Conservation (phyloP, 768 basidiomycete species). For the Obba rivulosa region DNA sequence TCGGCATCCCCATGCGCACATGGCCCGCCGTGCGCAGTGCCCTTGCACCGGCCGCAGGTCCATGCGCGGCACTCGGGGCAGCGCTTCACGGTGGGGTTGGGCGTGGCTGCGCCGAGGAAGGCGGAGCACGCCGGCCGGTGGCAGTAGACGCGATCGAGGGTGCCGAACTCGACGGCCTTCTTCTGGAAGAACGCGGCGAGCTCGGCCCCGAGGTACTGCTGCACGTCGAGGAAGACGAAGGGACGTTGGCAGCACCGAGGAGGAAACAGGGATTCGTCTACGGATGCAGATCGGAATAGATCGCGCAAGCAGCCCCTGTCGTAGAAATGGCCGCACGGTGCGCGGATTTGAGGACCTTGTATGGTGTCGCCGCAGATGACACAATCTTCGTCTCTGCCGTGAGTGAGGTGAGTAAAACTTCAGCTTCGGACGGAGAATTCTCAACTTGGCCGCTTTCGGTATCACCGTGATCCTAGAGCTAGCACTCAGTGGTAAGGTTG, state of each 20-base stretch:
- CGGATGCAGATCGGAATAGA: slow-evolving; percentile 19
- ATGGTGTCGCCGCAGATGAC: slow-evolving; percentile 15
- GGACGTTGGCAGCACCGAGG: slow-evolving; percentile 23
- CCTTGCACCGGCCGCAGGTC: slow-evolving; percentile 48
- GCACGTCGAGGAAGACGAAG: slow-evolving; percentile 16
- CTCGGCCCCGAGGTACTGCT: slow-evolving; percentile 8
- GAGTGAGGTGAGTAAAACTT: neutral
- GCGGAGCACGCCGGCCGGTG: slow-evolving; percentile 43
- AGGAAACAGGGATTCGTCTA: slow-evolving; percentile 26
- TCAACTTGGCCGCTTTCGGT: neutral
- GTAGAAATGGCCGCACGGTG: slow-evolving; percentile 19
- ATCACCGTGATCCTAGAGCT: neutral
- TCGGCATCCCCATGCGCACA: slow-evolving; percentile 31
- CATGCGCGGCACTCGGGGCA: slow-evolving; percentile 37
- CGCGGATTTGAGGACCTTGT: slow-evolving; percentile 6
- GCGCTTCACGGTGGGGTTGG: slow-evolving; percentile 11
- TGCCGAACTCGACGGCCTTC: slow-evolving; percentile 44
- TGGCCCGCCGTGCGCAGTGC: slow-evolving; percentile 33
- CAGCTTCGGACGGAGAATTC: too few relatives aligned
- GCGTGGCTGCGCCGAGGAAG: slow-evolving; percentile 42
- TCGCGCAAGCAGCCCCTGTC: slow-evolving; percentile 21
- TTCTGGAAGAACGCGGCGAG: slow-evolving; percentile 25
- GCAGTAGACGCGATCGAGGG: slow-evolving; percentile 45
- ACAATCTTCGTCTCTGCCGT: slow-evolving; percentile 6
- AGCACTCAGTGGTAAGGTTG: neutral